These are phyloP conservation scores for Punctularia strigosozonata DNA, from an alignment of 768 basidiomycete species.

Conservation along the genomic window DNA sequence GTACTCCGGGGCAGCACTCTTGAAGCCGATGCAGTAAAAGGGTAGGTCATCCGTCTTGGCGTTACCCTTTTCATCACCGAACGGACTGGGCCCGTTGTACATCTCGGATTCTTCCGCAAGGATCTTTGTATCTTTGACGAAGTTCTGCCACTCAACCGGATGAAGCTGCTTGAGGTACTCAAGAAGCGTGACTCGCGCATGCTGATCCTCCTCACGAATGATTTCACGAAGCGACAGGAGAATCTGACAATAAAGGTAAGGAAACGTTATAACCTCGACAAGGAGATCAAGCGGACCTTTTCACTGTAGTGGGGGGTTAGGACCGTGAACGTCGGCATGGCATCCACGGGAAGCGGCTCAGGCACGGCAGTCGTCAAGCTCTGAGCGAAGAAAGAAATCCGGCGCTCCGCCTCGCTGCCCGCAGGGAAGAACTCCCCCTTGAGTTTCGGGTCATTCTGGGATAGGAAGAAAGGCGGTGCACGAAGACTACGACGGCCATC, in stretches of 20 bases:
- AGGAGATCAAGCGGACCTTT: constrained; percentile 45
- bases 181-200: constrained; percentile 90
- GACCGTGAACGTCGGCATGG: constrained; percentile 99
- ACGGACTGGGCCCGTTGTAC: constrained; percentile 69
- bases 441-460: constrained; percentile 79
- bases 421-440: constrained; percentile 88
- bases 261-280: background rate
- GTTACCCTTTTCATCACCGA: constrained; percentile 72
- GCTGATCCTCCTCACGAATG: constrained; percentile 96
- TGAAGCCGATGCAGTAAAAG: constrained; percentile 98
- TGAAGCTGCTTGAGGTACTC: constrained; percentile 99
- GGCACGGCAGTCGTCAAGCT: constrained; percentile 93
- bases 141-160: constrained; percentile 98
- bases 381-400: constrained; percentile 98
- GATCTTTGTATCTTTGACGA: constrained; percentile 99
- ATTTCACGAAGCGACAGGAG: constrained; percentile 94
- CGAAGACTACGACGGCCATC: constrained; percentile 87
- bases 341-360: constrained; percentile 88
- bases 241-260: constrained; percentile 38
- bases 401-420: constrained; percentile 91
- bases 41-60: constrained; percentile 88
- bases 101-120: constrained; percentile 89
- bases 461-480: constrained; percentile 97
- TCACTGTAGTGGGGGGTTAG: constrained; percentile 98
- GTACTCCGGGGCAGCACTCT: constrained; percentile 95